Conservation (phyloP, 2,329 filamentous ascomycete genomes). For the Sphaerulina vaccinii region DNA sequence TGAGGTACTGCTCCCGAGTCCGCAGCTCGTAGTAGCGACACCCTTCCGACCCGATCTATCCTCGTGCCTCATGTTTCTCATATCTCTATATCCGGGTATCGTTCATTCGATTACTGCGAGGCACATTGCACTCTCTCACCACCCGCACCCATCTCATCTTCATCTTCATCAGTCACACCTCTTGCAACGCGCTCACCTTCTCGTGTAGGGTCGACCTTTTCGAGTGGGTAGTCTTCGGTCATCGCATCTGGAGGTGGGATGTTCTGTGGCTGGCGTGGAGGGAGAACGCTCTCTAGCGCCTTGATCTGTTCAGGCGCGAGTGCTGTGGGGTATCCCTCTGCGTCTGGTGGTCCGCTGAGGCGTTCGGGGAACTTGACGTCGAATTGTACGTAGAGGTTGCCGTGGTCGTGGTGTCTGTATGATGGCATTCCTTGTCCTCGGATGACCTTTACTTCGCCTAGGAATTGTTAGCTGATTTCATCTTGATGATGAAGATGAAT, state of each 20-base stretch:
- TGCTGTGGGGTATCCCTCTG: conserved; percentile 41
- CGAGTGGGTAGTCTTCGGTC: conserved; percentile 84
- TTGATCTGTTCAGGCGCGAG: conserved; percentile 68
- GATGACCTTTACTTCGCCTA: conserved; percentile 84
- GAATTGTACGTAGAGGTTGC: conserved; percentile 97
- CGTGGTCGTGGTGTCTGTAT: conserved; percentile 87
- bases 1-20: background rate
- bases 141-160: conserved; percentile 61
- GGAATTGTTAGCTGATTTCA: background rate
- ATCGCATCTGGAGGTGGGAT: conserved; percentile 78
- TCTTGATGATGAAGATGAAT: conserved; percentile 42
- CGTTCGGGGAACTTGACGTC: conserved; percentile 87
- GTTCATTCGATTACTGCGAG: conserved; percentile 79
- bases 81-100: conserved; percentile 16
- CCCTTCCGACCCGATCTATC: conserved; percentile 4
- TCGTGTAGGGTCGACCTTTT: conserved; percentile 71
- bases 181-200: conserved; percentile 64
- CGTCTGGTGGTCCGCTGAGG: conserved; percentile 40
- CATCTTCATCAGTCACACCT: conserved; percentile 61
- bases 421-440: conserved; percentile 98
- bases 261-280: conserved; percentile 63
- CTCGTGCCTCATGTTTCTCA: conserved; percentile 5
- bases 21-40: background rate
- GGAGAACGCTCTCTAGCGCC: conserved; percentile 80
- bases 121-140: conserved; percentile 83